A percentile compares a stretch with the other conserved stretches of the same genome.
Evolutionary conservation across 805 yeast genomes (phyloP).

Genomic region (Nakazawaea holstii): DNA sequence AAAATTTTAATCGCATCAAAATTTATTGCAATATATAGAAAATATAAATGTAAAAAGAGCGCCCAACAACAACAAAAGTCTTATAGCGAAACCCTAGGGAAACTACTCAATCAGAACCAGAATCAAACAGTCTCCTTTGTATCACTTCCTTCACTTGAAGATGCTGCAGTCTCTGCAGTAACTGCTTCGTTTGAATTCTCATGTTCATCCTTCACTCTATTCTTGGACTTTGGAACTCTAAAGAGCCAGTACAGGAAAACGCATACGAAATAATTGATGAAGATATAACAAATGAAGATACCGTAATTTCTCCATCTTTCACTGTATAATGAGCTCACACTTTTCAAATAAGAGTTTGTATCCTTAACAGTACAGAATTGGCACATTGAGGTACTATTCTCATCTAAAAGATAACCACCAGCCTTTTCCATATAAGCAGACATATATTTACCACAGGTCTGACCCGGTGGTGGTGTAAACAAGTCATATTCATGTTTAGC

Average conservation of each 20-base stretch:
- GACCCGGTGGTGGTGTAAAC: conserved; percentile 48
- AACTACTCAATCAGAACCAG: too few relatives aligned
- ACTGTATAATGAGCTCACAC: conserved; percentile 34
- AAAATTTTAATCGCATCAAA: too few relatives aligned
- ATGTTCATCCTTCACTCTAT: conserved; percentile 13
- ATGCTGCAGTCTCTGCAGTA: background rate
- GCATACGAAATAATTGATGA: conserved; percentile 32
- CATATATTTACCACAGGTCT: conserved; percentile 56
- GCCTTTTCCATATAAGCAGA: conserved; percentile 25
- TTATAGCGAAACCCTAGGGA: too few relatives aligned
- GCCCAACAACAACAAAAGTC: background rate
- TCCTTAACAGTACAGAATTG: conserved; percentile 49
- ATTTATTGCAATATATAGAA: too few relatives aligned
- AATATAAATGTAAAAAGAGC: background rate
- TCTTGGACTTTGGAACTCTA: conserved; percentile 30
- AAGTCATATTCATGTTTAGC: conserved; percentile 38
- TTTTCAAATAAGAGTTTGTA: conserved; percentile 56
- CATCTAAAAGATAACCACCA: conserved; percentile 45
- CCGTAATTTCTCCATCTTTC: conserved; percentile 57
- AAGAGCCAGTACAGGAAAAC: conserved; percentile 33
- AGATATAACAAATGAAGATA: conserved; percentile 44
- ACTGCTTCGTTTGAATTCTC: background rate
- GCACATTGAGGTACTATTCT: conserved; percentile 47
- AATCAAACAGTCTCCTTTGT: background rate
- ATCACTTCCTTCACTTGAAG: background rate